Evolutionary conservation across 306 rosid species (phyloP).

Genomic region (Dalbergia cochinchinensis): DNA sequence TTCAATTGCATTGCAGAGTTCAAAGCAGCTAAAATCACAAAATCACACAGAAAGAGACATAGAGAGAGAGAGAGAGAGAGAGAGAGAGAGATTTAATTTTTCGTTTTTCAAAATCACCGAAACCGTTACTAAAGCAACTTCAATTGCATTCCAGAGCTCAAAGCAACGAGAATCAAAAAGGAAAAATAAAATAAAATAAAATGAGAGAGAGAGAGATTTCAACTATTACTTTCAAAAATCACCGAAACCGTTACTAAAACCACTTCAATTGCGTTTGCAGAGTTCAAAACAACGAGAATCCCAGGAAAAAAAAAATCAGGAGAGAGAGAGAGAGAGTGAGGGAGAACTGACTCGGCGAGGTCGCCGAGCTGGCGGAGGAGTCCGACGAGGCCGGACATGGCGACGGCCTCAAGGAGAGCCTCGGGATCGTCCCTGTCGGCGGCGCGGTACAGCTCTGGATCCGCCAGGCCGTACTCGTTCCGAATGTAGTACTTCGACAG

Average conservation of each 20-base stretch:
- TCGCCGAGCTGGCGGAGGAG: conserved; percentile 99
- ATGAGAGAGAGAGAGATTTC: too few species aligned
- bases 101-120: too few species aligned
- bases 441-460: conserved; percentile 87
- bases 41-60: too few species aligned
- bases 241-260: not conserved
- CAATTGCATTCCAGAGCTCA: too few species aligned
- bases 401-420: conserved; percentile 91
- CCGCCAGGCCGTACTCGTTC: conserved; percentile 88
- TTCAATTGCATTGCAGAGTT: too few species aligned
- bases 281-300: conserved; percentile 18
- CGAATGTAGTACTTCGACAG: conserved; percentile 81
- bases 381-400: conserved; percentile 98
- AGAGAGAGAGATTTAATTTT: too few species aligned
- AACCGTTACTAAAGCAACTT: too few species aligned
- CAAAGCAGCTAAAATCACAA: too few species aligned
- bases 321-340: not conserved
- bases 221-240: too few species aligned
- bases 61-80: too few species aligned
- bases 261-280: conserved; percentile 2
- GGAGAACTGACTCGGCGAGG: conserved; percentile 75
- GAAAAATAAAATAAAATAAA: too few species aligned
- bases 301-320: conserved; percentile 21
- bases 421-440: conserved; percentile 99
- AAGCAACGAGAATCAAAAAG: too few species aligned